These are phyloP conservation scores for Chaetomium strumarium DNA, from an alignment of 2,329 filamentous ascomycete genomes.

Conservation along the genomic window DNA sequence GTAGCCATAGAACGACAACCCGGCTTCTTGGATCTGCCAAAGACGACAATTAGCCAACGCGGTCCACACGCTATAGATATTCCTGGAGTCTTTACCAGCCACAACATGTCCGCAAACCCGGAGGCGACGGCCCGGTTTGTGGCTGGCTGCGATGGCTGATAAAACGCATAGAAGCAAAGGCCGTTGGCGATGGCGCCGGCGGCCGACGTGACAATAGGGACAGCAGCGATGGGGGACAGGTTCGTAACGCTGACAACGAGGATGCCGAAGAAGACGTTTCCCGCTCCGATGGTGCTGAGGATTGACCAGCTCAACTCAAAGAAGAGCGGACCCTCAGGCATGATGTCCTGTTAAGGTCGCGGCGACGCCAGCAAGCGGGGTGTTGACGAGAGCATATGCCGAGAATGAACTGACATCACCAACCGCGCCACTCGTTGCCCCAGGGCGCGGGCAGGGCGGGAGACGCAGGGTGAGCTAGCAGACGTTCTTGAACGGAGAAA, in stretches of 20 bases:
- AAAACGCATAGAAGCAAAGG: conserved; percentile 39
- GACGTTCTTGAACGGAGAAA: too few relatives aligned
- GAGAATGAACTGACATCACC: too few relatives aligned
- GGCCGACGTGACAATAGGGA: conserved; percentile 36
- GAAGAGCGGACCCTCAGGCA: conserved; percentile 5
- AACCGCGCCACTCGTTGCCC: too few relatives aligned
- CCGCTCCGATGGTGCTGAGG: conserved; percentile 39
- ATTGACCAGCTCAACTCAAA: conserved; percentile 41
- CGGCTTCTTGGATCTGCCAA: conserved; percentile 39
- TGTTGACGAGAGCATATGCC: too few relatives aligned
- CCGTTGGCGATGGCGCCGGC: conserved; percentile 38
- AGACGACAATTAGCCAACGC: not conserved
- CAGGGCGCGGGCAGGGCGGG: too few relatives aligned
- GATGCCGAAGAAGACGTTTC: conserved; percentile 35
- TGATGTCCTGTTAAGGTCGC: not conserved
- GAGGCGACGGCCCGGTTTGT: conserved; percentile 32
- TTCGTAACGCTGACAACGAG: conserved; percentile 36
- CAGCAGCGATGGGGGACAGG: conserved; percentile 33
- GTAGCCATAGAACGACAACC: conserved; percentile 44
- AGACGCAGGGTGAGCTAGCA: too few relatives aligned
- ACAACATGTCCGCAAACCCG: conserved; percentile 35
- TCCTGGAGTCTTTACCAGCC: conserved; percentile 31
- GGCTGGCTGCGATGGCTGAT: conserved; percentile 25
- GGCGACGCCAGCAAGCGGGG: too few relatives aligned
- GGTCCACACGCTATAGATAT: too few relatives aligned